Base-by-base conservation (phyloP, 1,284 basidiomycete species). In the Puccinia brachypodii region DNA sequence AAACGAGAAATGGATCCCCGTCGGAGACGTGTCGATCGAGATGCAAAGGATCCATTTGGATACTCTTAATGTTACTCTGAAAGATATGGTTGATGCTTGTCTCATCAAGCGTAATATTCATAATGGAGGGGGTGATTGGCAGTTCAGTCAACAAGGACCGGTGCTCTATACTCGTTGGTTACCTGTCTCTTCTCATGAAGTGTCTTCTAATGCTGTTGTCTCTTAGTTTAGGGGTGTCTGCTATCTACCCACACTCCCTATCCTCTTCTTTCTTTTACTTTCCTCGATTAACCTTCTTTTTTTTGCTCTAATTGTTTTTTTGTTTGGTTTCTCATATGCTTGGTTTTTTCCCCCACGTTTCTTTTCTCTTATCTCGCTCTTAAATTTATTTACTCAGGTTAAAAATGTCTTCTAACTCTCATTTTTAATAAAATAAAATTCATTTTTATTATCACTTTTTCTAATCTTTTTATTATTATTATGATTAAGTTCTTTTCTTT, bases 1-100 rank as follows among this genome's bases (percentile, higher is more conserved):
- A 36, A 53, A 78, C 68, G 76, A 78, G 36, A 68, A 78, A 56
- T 78, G 76, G 76, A 71, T 78, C 14, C 76, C 76, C 22, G 76
- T 78, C 13, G 76, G 76, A 36, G 76, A 78, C 33, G 64, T 78
- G 25, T 78, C 76, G 28, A 71, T 78, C 50, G 76, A 78, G 47
- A 78, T 78, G 76, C 76, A 78, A 71, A 44, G 76, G 38, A 78
- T 78, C 28, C 76, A 78, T 40, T n/a, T 53, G 8, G 76, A 78
- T 50, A 78, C 76, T 13, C 28, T 58, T 8, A 78, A 58, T 71
- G 66, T 78, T 47, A 53, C 64, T 25, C 71, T 78, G 53, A 78
- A 78, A 36, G 76, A 78, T 71, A 78, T 78, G 76, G 76, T 78
- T 19, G 76, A 78, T 78, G 76, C 76, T 25, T 78, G 76, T 58